Percentiles rank a stretch among this genome's conserved stretches.
These are phyloP conservation scores for Celoporthe dispersa DNA, from an alignment of 2,329 filamentous ascomycete genomes.

Conservation along the genomic window DNA sequence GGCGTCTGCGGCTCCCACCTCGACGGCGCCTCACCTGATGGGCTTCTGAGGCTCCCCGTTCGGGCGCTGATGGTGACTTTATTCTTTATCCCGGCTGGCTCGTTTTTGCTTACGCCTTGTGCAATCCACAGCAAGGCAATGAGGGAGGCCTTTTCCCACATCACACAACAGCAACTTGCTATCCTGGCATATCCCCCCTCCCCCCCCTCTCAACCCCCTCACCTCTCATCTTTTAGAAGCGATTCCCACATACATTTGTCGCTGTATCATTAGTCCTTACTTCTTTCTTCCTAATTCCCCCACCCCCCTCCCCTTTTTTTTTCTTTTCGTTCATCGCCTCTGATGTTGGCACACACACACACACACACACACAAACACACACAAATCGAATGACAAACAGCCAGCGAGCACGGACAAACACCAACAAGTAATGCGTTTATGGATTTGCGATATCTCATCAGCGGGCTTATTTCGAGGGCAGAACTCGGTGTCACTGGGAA, in stretches of 20 bases:
- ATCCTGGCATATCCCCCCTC: slow-evolving; percentile 1
- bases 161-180: slow-evolving; percentile 13
- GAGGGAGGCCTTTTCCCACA: background rate
- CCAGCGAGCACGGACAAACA: slow-evolving; percentile 15
- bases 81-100: background rate
- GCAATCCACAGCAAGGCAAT: slow-evolving; percentile 10
- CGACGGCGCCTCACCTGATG: background rate
- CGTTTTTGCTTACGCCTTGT: background rate
- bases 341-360: background rate
- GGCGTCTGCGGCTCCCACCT: background rate
- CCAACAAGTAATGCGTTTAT: slow-evolving; percentile 17
- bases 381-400: background rate
- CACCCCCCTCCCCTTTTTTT: background rate
- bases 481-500: background rate
- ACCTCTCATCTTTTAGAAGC: slow-evolving; percentile 15
- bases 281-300: background rate
- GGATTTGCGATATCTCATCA: slow-evolving; percentile 3
- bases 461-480: slow-evolving; percentile 1
- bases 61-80: background rate
- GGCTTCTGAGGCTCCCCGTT: background rate
- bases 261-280: slow-evolving; percentile 14
- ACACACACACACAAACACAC: background rate
- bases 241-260: slow-evolving; percentile 6
- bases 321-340: background rate
- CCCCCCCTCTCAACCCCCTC: background rate